Conservation (phyloP, 1,139 yeast species). For the Yamadazyma aaseri region DNA sequence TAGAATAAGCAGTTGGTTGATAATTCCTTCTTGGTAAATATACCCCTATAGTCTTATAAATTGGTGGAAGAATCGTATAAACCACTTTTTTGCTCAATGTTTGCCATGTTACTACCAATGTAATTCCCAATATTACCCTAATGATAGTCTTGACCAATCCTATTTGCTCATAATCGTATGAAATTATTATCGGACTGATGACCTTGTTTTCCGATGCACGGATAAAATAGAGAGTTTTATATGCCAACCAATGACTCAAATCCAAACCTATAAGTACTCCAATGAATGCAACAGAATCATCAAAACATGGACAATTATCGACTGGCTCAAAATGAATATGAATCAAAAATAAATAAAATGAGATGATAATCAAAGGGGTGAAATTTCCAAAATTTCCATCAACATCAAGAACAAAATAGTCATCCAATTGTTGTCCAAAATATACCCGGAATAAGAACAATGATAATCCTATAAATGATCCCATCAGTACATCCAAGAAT, state of each 20-base stretch:
- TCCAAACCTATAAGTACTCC: constrained; percentile 85
- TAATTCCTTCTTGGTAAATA: constrained; percentile 43
- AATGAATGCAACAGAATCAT: constrained; percentile 89
- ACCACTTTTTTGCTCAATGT: constrained; percentile 61
- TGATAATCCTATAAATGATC: constrained; percentile 59
- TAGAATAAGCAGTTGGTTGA: constrained; percentile 39
- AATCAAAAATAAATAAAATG: constrained; percentile 48
- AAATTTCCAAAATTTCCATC: constrained; percentile 22
- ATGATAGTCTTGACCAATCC: constrained; percentile 42
- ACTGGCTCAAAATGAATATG: constrained; percentile 82
- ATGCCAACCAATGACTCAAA: constrained; percentile 48
- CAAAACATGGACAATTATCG: constrained; percentile 95
- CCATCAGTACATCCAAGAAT: constrained; percentile 68
- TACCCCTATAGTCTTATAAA: constrained; percentile 44
- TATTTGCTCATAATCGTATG: constrained; percentile 34
- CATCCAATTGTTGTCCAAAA: constrained; percentile 42
- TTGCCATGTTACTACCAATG: constrained; percentile 68
- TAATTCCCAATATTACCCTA: constrained; percentile 58
- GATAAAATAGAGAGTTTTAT: constrained; percentile 26
- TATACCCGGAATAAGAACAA: constrained; percentile 43
- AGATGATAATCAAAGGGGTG: constrained; percentile 39
- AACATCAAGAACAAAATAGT: constrained; percentile 24
- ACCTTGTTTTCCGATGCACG: constrained; percentile 14
- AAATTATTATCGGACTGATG: constrained; percentile 36
- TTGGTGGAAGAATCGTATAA: constrained; percentile 47